These are phyloP conservation scores for Tetraselmis striata DNA, from an alignment of 139 green algal genomes.

Conservation along the genomic window DNA sequence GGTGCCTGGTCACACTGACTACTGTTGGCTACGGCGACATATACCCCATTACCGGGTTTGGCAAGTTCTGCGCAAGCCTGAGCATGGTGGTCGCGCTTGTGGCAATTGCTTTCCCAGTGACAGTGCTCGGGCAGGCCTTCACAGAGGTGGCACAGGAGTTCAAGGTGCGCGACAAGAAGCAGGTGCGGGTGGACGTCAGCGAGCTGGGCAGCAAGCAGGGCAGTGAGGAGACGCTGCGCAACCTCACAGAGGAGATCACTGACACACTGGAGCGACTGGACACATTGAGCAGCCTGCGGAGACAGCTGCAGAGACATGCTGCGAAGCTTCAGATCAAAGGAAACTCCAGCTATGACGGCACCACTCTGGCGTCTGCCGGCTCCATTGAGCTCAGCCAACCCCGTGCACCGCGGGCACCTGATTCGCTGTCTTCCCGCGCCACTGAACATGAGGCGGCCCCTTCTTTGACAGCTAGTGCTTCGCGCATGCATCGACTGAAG, in stretches of 20 bases:
- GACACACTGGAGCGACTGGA: not conserved
- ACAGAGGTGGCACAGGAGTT: not conserved
- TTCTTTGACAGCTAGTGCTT: too few species aligned
- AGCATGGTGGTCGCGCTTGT: conserved; percentile 30
- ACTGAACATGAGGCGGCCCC: too few species aligned
- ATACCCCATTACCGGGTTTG: conserved; percentile 17
- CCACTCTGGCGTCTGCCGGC: not conserved
- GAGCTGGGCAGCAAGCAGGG: not conserved
- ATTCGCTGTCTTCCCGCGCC: not conserved
- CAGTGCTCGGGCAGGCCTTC: conserved; percentile 34
- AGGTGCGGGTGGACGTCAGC: not conserved
- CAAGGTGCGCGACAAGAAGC: not conserved
- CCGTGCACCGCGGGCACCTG: too few species aligned
- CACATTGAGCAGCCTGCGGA: not conserved
- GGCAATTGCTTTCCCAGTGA: conserved; percentile 27
- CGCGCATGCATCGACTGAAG: not conserved
- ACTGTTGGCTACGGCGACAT: conserved; percentile 41
- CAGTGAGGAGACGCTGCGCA: not conserved
- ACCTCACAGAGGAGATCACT: not conserved
- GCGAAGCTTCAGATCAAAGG: not conserved
- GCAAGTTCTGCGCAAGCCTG: conserved; percentile 14
- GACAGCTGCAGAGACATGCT: not conserved
- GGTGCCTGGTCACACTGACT: conserved; percentile 35
- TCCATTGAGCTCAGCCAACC: not conserved
- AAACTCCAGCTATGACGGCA: not conserved